Conservation (phyloP, 176 grass and related monocot species). For the Bolboschoenus planiculmis region DNA sequence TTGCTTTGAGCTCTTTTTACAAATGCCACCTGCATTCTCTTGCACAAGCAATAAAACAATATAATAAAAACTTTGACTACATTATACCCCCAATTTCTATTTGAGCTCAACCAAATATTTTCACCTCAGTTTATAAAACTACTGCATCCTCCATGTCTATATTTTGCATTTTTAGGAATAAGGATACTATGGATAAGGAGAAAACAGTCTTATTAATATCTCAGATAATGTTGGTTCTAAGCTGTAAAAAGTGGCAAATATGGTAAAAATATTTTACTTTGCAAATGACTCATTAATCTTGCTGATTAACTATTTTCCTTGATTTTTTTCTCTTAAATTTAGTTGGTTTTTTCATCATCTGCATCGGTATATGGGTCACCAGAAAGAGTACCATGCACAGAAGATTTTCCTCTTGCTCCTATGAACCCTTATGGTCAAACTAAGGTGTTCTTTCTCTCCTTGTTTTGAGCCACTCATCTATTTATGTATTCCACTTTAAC, state of each 20-base stretch:
- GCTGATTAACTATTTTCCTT: background rate
- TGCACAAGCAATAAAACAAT: background rate
- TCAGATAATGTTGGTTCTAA: background rate
- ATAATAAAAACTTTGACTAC: background rate
- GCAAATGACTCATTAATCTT: background rate
- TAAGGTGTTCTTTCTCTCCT: constrained; percentile 44
- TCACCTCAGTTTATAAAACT: background rate
- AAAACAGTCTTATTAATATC: background rate
- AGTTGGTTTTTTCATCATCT: constrained; percentile 97
- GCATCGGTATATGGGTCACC: constrained; percentile 93
- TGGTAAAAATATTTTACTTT: background rate
- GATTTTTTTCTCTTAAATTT: constrained; percentile 23
- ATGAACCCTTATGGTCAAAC: constrained; percentile 91
- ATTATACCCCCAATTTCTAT: background rate
- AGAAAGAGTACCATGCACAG: constrained; percentile 79
- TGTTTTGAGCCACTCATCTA: constrained; percentile 14
- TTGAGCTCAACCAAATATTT: background rate
- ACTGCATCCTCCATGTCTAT: background rate
- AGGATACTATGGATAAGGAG: background rate
- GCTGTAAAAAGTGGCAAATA: background rate
- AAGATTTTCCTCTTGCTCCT: constrained; percentile 80
- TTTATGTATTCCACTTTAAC: background rate
- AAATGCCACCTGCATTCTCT: background rate
- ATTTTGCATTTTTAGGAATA: background rate
- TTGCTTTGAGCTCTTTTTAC: background rate